Percentiles rank a stretch among this genome's conserved stretches.
Evolutionary conservation across 2,329 filamentous ascomycete genomes (phyloP).

Genomic region (Trichoderma lentiforme): DNA sequence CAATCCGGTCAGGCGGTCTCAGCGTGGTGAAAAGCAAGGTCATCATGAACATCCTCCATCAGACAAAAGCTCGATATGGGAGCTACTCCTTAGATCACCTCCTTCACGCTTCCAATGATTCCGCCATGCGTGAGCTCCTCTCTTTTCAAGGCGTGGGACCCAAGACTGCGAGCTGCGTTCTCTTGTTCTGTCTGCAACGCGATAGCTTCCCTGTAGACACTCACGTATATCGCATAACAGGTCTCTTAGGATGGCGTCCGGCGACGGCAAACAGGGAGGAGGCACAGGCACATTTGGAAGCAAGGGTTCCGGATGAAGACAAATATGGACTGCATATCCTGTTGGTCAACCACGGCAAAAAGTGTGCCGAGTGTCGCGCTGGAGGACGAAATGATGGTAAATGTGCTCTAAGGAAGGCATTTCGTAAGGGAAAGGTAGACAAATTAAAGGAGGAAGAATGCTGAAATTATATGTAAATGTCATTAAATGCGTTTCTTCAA

Average conservation of each 20-base stretch:
- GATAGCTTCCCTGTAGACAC: conserved; percentile 53
- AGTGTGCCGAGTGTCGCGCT: conserved; percentile 44
- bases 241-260: conserved; percentile 49
- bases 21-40: conserved; percentile 69
- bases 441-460: background rate
- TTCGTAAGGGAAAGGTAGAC: conserved; percentile 27
- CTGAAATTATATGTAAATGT: background rate
- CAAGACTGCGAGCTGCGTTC: conserved; percentile 53
- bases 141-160: conserved; percentile 50
- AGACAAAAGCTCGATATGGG: conserved; percentile 51
- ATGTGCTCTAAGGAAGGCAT: conserved; percentile 42
- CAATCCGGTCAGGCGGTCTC: conserved; percentile 70
- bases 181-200: conserved; percentile 48
- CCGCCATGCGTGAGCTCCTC: conserved; percentile 49
- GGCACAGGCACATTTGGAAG: conserved; percentile 50
- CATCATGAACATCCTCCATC: conserved; percentile 65
- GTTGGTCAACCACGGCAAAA: conserved; percentile 46
- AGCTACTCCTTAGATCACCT: conserved; percentile 49
- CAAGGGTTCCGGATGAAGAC: conserved; percentile 43
- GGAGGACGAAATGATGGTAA: conserved; percentile 39
- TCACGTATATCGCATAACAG: conserved; percentile 49
- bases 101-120: conserved; percentile 40
- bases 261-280: conserved; percentile 40
- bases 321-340: conserved; percentile 52
- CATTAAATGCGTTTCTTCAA: background rate